These are phyloP conservation scores for Trichosporon sp. DNA, from an alignment of 1,284 basidiomycete species.

Conservation along the genomic window DNA sequence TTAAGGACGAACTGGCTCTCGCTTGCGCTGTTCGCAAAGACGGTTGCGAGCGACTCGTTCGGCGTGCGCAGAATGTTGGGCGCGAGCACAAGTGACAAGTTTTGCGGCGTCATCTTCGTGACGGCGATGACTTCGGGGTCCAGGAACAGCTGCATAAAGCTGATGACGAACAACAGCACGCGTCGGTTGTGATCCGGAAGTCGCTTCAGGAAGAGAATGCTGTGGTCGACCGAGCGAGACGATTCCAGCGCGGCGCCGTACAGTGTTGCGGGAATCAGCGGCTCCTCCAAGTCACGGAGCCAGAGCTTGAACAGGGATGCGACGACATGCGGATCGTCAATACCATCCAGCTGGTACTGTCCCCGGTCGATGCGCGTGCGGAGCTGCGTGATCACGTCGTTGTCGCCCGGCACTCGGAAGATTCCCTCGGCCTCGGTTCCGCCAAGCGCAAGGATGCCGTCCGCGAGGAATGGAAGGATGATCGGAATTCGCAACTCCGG, in stretches of 20 bases:
- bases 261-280: slow-evolving; percentile 70
- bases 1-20: slow-evolving; percentile 85
- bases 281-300: slow-evolving; percentile 84
- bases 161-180: slow-evolving; percentile 80
- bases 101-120: slow-evolving; percentile 76
- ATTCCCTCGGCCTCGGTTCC: slow-evolving; percentile 83
- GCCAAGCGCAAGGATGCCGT: slow-evolving; percentile 83
- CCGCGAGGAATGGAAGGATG: slow-evolving; percentile 85
- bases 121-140: slow-evolving; percentile 68
- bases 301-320: slow-evolving; percentile 87
- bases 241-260: slow-evolving; percentile 70
- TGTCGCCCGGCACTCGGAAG: slow-evolving; percentile 85
- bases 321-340: slow-evolving; percentile 84
- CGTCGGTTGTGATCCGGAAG: slow-evolving; percentile 80
- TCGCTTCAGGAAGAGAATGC: slow-evolving; percentile 71
- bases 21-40: slow-evolving; percentile 85
- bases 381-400: slow-evolving; percentile 78
- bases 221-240: slow-evolving; percentile 67
- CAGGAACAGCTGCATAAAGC: slow-evolving; percentile 84
- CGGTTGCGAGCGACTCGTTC: slow-evolving; percentile 77
- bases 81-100: slow-evolving; percentile 71
- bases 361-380: slow-evolving; percentile 86
- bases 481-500: slow-evolving; percentile 81
- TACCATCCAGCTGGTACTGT: slow-evolving; percentile 74
- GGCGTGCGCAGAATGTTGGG: slow-evolving; percentile 81